Base-by-base conservation (phyloP, 1,284 basidiomycete species). In the Microbotryomycetes sp. region DNA sequence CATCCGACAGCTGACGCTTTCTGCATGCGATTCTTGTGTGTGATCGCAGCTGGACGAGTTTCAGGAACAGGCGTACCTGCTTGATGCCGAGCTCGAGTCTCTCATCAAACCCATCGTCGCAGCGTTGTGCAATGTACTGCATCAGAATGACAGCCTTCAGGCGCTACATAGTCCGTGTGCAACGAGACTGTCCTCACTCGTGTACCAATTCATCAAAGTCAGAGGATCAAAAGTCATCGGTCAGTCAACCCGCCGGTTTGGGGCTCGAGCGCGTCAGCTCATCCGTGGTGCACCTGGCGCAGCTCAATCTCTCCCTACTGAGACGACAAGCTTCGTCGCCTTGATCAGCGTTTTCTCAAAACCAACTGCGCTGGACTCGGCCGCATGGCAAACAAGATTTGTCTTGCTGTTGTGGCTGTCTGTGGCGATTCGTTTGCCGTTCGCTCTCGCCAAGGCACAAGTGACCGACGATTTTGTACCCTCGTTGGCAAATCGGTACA, bases 281-380 rank as follows among this genome's bases (percentile, higher is more conserved):
- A 47, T 47, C 22, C 5, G 25, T 9, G 36, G 25, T 22, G n/a
- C 26, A 25, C 31, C 31, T 26, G 4, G 14, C 30, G n/a, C 64
- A 93, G 92, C 86, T 59, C 86, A 88, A 65, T 92, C 89, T 77
- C 93, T 97, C 72, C 92, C 94, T 36, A 92, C 96, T 72, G 85
- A 90, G 68, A 82, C 94, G 30, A 79, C 82, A 1, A 90, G 97
- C 75, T 80, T 98, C 2, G 81, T 84, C 1, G 81, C 89, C 49
- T 86, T 87, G 0, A 78, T 96, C 16, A 78, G 81, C 15, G 86
- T 86, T 66, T 81, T 92, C 67, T n/a, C n/a, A n/a, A 79, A 81
- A 36, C 73, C 80, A 14, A 76, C 81, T 2, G 72, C 80, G n/a
- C 79, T 80, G 45, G 12, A 36, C 32, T 47, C 29, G 2, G 68